Evolutionary conservation across 169 alveolate genomes (phyloP).

Genomic region (Eimeria necatrix): DNA sequence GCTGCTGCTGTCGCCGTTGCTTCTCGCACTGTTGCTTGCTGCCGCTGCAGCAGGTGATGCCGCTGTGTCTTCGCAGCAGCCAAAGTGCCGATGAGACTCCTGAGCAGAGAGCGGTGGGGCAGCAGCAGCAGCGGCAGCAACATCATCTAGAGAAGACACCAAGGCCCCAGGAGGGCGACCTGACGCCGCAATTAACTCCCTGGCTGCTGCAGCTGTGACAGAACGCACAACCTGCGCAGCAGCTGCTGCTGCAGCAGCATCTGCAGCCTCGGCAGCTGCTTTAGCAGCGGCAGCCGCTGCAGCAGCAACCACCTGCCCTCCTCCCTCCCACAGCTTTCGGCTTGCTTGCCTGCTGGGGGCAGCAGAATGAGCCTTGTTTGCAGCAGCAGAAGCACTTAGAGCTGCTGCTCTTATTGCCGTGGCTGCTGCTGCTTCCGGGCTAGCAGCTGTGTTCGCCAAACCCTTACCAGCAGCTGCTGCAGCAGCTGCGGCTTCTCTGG

Average conservation of each 20-base stretch:
- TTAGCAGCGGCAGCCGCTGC: neutral
- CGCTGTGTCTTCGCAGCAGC: neutral
- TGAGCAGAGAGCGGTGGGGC: neutral
- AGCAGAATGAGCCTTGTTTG: neutral
- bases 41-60: neutral
- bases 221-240: neutral
- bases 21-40: neutral
- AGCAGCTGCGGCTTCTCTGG: neutral
- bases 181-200: neutral
- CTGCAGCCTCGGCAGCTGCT: neutral
- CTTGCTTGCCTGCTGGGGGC: neutral
- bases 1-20: constrained; percentile 12
- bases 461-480: neutral
- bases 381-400: neutral
- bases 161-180: neutral
- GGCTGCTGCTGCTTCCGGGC: neutral
- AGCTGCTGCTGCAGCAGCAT: constrained; percentile 9
- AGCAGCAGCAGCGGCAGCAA: neutral
- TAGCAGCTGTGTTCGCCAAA: no score
- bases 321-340: neutral
- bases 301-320: neutral
- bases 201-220: no score
- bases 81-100: neutral
- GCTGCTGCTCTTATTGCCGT: neutral
- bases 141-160: neutral